Evolutionary conservation across 768 basidiomycete genomes (phyloP), one percentile per base, ranked within the genome.

Genomic region (Boletellus sp.): DNA sequence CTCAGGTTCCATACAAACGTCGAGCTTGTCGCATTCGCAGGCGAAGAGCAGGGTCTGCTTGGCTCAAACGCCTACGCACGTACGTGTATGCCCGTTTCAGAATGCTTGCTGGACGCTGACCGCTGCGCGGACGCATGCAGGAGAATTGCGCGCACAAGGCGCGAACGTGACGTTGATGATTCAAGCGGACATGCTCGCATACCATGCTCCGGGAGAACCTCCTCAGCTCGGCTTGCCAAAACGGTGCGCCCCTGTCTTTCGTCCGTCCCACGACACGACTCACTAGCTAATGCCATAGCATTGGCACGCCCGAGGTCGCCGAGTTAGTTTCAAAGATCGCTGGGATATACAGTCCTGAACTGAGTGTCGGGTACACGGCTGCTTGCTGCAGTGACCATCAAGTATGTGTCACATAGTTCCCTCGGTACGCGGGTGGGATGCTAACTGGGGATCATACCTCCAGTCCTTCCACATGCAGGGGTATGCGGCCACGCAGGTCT

Each of bases 301-400:
- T 94, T 53, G 90, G 87, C 28, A 84, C 87, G 0, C 77, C 84
- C 1, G 85, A 87, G 60, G 91, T 85, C 1, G 75, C 84, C 0
- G 78, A 88, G 52, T 76, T 95, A 19, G 79, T 94, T 8, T 74
- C 79, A 4, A 90, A 87, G 58, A 61, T 94, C 2, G 85, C 90
- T 15, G 73, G 73, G 4, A 76, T 95, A 36, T 95, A 95, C 64
- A 86, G 85, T 55, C 89, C 88, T 7, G 87, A 92, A 63, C 72
- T 91, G 22, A 75, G 64, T 1, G 82, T 92, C 33, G 89, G 87
- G 23, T 77, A 74, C 50, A 83, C 87, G 0, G 58, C 80, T 72
- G 90, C 80, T 23, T 96, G 93, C 69, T 96, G 94, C 71, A 93
- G 90, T 57, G 94, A 94, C 59, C 90, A 95, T 63, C 89, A 91